A percentile compares a stretch with the other conserved stretches of the same genome.
phyloP scores from a whole-genome alignment of 306 rosid species.

The Canavalia ensiformis region DNA sequence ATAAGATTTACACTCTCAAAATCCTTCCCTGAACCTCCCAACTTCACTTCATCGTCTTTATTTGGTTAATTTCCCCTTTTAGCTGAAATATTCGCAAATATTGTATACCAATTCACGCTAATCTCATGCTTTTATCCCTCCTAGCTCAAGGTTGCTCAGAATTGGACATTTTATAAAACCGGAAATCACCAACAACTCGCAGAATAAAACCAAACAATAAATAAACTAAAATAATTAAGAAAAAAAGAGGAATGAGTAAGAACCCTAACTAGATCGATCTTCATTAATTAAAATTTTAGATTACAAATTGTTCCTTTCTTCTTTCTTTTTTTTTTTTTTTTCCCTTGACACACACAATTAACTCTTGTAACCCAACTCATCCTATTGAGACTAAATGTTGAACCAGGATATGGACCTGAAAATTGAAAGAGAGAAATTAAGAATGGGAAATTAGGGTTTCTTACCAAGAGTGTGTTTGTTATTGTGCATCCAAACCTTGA shows the following conservation, averaged over 20 bases:
- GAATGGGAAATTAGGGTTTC: slow-evolving; percentile 69
- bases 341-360: background rate
- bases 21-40: background rate
- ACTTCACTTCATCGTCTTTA: background rate
- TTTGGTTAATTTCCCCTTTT: background rate
- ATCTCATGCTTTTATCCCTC: background rate
- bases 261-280: slow-evolving; percentile 56
- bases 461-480: slow-evolving; percentile 89
- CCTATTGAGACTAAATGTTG: slow-evolving; percentile 8
- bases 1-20: background rate
- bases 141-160: background rate
- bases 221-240: background rate
- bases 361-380: background rate
- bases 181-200: slow-evolving; percentile 5
- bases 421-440: slow-evolving; percentile 11
- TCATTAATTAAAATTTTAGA: slow-evolving; percentile 42
- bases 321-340: background rate
- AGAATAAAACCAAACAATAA: background rate
- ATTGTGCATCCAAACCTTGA: slow-evolving; percentile 98
- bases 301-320: slow-evolving; percentile 25
- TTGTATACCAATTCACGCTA: background rate
- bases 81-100: slow-evolving; percentile 24
- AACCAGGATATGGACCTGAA: background rate
- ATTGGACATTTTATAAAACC: slow-evolving; percentile 3
- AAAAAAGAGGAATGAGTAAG: slow-evolving; percentile 34